Evolutionary conservation across 2,329 filamentous ascomycete genomes (phyloP).

Genomic region (Penicillium brevicompactum): DNA sequence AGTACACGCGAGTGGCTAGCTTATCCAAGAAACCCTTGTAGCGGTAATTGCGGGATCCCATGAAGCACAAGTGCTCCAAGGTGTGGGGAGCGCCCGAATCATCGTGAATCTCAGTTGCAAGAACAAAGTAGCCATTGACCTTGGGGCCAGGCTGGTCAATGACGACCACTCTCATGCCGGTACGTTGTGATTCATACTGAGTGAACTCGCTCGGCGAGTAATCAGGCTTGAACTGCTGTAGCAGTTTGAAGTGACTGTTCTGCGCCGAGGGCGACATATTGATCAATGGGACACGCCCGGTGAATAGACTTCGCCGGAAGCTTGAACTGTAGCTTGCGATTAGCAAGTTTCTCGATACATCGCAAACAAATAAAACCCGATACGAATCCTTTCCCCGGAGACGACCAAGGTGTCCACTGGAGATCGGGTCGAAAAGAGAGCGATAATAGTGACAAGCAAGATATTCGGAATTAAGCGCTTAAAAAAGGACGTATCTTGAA

Average conservation of each 20-base stretch:
- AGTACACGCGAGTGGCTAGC: slow-evolving; percentile 89
- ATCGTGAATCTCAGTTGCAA: slow-evolving; percentile 96
- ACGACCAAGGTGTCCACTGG: background rate
- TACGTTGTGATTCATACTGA: slow-evolving; percentile 93
- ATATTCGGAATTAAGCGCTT: background rate
- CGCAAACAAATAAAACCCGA: background rate
- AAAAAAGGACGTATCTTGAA: slow-evolving; percentile 7
- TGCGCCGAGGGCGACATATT: slow-evolving; percentile 59
- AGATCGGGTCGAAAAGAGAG: background rate
- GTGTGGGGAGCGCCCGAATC: slow-evolving; percentile 92
- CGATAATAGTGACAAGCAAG: background rate
- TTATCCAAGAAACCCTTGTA: slow-evolving; percentile 97
- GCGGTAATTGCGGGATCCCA: slow-evolving; percentile 89
- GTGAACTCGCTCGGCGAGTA: slow-evolving; percentile 88
- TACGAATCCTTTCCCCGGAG: background rate
- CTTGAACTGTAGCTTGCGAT: slow-evolving; percentile 22
- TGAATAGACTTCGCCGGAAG: slow-evolving; percentile 22
- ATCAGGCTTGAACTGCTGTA: slow-evolving; percentile 84
- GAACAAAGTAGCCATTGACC: slow-evolving; percentile 87
- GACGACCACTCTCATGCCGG: slow-evolving; percentile 91
- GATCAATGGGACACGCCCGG: slow-evolving; percentile 24
- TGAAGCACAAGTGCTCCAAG: slow-evolving; percentile 79
- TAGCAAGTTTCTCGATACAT: slow-evolving; percentile 14
- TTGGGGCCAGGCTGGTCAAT: slow-evolving; percentile 95
- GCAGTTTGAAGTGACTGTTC: slow-evolving; percentile 70